phyloP scores from a whole-genome alignment of 2,329 filamentous ascomycete genomes.

The Aspergillus aculeatinus region DNA sequence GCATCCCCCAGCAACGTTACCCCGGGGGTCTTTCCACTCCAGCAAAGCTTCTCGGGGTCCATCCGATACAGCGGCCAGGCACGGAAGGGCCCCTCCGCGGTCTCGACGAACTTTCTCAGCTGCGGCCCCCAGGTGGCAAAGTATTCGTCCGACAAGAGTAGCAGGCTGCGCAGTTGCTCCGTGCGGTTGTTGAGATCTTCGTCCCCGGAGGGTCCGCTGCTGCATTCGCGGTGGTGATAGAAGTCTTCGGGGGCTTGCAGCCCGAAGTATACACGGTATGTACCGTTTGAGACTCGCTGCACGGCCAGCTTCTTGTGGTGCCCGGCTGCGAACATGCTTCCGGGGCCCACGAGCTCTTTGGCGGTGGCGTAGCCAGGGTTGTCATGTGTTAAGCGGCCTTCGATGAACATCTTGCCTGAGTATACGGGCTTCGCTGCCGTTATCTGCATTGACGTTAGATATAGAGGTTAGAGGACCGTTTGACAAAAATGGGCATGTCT shows the following conservation, averaged over 20 bases:
- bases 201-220: no score
- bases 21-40: slow-evolving; percentile 2
- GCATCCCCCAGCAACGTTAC: slow-evolving; percentile 31
- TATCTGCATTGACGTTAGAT: slow-evolving; percentile 21
- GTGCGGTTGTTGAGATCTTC: not conserved
- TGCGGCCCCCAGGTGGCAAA: slow-evolving; percentile 14
- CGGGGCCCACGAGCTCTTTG: slow-evolving; percentile 15
- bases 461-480: not conserved
- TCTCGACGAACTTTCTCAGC: slow-evolving; percentile 18
- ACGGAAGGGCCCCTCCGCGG: slow-evolving; percentile 21
- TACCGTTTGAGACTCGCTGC: slow-evolving; percentile 19
- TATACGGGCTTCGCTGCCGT: slow-evolving; percentile 36
- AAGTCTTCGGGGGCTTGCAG: slow-evolving; percentile 14
- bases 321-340: not conserved
- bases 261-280: slow-evolving; percentile 23
- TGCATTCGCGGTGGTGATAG: not conserved
- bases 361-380: slow-evolving; percentile 30
- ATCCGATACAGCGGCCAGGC: slow-evolving; percentile 28
- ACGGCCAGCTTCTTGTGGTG: slow-evolving; percentile 17
- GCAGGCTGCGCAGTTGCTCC: not conserved
- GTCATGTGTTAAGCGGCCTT: slow-evolving; percentile 20
- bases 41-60: slow-evolving; percentile 5
- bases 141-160: not conserved
- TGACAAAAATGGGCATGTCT: no score
- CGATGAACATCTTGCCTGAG: slow-evolving; percentile 35